These are phyloP conservation scores for Sungouiella thailandica DNA, from an alignment of 805 yeast genomes.

Conservation along the genomic window DNA sequence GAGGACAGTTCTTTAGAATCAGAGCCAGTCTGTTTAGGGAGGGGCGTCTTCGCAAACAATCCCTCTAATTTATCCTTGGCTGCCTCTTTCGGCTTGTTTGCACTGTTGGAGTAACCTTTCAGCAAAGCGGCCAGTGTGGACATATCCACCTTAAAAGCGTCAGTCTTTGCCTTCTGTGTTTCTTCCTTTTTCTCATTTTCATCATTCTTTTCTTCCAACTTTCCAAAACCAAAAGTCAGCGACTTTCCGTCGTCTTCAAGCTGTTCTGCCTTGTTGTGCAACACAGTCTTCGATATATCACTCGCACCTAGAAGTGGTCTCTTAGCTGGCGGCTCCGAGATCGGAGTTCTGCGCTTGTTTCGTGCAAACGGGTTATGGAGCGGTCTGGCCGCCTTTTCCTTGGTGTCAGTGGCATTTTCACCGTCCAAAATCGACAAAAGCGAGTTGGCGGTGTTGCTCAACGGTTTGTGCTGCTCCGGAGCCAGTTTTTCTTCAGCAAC, in stretches of 20 bases:
- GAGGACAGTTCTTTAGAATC: too few species aligned
- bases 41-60: too few species aligned
- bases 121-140: too few species aligned
- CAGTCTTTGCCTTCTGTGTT: too few species aligned
- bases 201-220: too few species aligned
- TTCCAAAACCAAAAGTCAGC: too few species aligned
- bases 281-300: conserved; percentile 33
- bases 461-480: conserved; percentile 17
- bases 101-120: too few species aligned
- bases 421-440: conserved; percentile 40
- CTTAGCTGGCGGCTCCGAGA: conserved; percentile 1
- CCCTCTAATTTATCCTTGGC: too few species aligned
- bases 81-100: too few species aligned
- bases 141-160: too few species aligned
- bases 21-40: too few species aligned
- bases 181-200: too few species aligned
- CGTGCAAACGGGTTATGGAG: conserved; percentile 14
- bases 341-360: conserved; percentile 4
- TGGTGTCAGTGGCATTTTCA: conserved; percentile 4
- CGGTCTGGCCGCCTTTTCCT: conserved; percentile 4
- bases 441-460: conserved; percentile 47
- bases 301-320: conserved; percentile 22
- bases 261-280: conserved; percentile 28
- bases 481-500: not conserved
- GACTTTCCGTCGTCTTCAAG: conserved; percentile 14